Evolutionary conservation across 108 stramenopile genomes (phyloP).

Genomic region (Fragilaria crotonensis): DNA sequence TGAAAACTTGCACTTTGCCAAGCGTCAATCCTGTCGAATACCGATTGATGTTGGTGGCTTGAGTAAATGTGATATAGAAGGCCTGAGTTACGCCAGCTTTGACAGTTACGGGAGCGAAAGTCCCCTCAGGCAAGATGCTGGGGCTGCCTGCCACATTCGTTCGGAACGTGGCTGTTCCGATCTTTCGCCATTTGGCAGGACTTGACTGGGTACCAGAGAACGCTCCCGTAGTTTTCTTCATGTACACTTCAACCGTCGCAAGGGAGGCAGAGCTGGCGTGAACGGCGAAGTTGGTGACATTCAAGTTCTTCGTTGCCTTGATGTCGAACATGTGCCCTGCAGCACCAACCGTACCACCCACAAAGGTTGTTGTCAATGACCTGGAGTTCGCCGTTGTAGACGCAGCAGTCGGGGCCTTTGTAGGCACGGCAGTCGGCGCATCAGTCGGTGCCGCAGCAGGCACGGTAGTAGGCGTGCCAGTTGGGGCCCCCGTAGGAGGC

Average conservation of each 20-base stretch:
- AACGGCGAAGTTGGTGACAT: slow-evolving; percentile 2
- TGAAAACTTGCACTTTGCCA: too few species aligned
- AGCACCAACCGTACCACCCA: background rate
- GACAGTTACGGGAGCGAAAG: slow-evolving; percentile 1
- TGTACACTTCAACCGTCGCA: slow-evolving; percentile 5
- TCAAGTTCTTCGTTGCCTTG: background rate
- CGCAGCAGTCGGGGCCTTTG: slow-evolving; percentile 5
- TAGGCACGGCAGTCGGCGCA: slow-evolving; percentile 8
- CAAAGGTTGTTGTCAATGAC: background rate
- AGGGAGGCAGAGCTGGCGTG: background rate
- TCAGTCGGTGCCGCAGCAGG: too few species aligned
- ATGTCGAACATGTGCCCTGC: slow-evolving; percentile 9
- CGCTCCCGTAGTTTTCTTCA: slow-evolving; percentile 3
- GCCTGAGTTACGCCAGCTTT: too few species aligned
- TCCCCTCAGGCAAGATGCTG: slow-evolving; percentile 1
- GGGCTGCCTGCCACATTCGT: background rate
- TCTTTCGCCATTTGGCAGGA: background rate
- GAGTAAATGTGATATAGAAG: too few species aligned
- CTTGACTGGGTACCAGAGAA: background rate
- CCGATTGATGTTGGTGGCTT: too few species aligned
- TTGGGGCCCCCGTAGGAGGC: too few species aligned
- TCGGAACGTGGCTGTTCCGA: background rate
- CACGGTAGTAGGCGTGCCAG: too few species aligned
- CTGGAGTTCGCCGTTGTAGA: slow-evolving; percentile 1
- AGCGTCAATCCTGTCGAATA: too few species aligned